Conservation (phyloP, 2,329 filamentous ascomycete genomes). For the Aureobasidium mangrovei region DNA sequence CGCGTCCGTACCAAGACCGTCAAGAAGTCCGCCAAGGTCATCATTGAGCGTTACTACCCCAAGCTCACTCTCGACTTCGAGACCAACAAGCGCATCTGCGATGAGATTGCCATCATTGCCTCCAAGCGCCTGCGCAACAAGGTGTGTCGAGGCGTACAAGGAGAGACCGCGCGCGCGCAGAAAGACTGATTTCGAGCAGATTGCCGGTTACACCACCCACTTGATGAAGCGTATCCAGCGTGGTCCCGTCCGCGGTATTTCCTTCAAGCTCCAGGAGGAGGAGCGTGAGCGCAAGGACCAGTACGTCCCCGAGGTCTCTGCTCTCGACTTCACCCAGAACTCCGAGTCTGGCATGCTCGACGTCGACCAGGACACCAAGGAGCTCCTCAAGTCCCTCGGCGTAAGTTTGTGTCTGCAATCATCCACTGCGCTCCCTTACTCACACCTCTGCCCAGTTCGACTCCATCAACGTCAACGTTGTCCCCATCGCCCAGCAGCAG, state of each 20-base stretch:
- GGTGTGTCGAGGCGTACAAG: slow-evolving; percentile 42
- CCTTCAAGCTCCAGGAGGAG: slow-evolving; percentile 99
- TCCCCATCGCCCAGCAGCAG: slow-evolving; percentile 83
- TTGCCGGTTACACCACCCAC: slow-evolving; percentile 96
- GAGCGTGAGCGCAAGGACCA: slow-evolving; percentile 99
- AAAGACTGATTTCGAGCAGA: slow-evolving; percentile 41
- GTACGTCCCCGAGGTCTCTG: slow-evolving; percentile 98
- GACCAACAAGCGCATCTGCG: slow-evolving; percentile 99
- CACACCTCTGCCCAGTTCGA: slow-evolving; percentile 64
- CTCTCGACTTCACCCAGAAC: slow-evolving; percentile 95
- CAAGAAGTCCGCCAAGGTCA: slow-evolving; percentile 94
- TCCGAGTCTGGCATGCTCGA: slow-evolving; percentile 88
- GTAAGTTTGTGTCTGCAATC: slow-evolving; percentile 52
- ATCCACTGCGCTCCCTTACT: background rate
- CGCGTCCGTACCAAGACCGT: slow-evolving; percentile 56
- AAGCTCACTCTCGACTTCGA: slow-evolving; percentile 99
- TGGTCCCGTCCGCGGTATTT: slow-evolving; percentile 98
- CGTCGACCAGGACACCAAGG: slow-evolving; percentile 96
- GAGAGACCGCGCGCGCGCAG: background rate
- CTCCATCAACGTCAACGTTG: slow-evolving; percentile 91
- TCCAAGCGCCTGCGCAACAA: slow-evolving; percentile 99
- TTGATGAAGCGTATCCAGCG: slow-evolving; percentile 99
- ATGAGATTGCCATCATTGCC: slow-evolving; percentile 99
- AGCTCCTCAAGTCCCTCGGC: slow-evolving; percentile 95
- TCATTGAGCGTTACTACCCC: slow-evolving; percentile 95